Conservation (phyloP, 768 basidiomycete genomes). For the Dioszegia crocea region DNA sequence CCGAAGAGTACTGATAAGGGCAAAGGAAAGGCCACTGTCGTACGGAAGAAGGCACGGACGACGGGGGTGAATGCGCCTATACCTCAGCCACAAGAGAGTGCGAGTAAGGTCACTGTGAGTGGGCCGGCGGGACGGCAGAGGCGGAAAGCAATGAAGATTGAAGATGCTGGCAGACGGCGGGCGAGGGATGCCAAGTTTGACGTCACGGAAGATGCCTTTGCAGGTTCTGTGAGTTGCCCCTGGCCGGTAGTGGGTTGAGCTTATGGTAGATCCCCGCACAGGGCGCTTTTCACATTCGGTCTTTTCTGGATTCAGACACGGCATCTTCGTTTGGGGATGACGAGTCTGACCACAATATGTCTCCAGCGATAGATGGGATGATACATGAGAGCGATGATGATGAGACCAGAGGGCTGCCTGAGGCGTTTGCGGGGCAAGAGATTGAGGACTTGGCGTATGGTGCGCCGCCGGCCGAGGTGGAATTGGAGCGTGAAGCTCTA, state of each 20-base stretch:
- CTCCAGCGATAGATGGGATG: neutral
- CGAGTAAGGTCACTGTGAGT: constrained; percentile 9
- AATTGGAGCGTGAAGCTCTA: constrained; percentile 18
- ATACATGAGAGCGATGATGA: constrained; percentile 27
- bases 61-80: neutral
- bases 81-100: neutral
- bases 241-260: neutral
- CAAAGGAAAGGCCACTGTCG: constrained; percentile 12
- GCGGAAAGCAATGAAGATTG: constrained; percentile 30
- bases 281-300: neutral
- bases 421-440: constrained; percentile 38
- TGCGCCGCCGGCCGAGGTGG: constrained; percentile 23
- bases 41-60: constrained; percentile 17
- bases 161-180: constrained; percentile 30
- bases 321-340: constrained; percentile 37
- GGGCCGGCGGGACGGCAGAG: constrained; percentile 34
- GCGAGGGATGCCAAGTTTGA: constrained; percentile 42
- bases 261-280: constrained; percentile 6
- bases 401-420: constrained; percentile 22
- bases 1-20: constrained; percentile 11
- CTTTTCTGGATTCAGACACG: constrained; percentile 15
- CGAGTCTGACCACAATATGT: constrained; percentile 26
- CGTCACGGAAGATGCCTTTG: constrained; percentile 7
- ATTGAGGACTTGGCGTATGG: constrained; percentile 45
- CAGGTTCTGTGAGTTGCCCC: neutral